Evolutionary conservation across 768 basidiomycete species (phyloP), one percentile per base, ranked within the genome.

Genomic region (Termitomyces eurrhizus): DNA sequence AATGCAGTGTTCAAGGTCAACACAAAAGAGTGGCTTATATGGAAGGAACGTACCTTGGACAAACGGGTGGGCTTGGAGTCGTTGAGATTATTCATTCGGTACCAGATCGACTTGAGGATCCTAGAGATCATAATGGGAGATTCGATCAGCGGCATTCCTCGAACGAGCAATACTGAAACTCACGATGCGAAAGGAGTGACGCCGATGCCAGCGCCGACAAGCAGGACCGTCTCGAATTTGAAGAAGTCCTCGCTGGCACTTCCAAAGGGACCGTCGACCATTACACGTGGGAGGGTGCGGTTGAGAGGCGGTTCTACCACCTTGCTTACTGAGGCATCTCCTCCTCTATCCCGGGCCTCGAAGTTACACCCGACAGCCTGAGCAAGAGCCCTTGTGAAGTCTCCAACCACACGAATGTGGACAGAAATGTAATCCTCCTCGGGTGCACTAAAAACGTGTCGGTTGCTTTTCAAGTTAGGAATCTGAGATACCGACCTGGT

Each of bases 201-300:
- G 66, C 95, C 95, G 62, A 98, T 98, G 74, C 95, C 96, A 58
- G 91, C 94, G 65, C 93, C 95, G 51, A 95, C 92, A 42, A 97
- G 84, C 36, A 96, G 75, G 39, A 95, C 82, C 1, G 92, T 90
- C 75, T 97, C 94, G 65, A 85, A 95, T 57, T 93, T 93, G 70
- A 92, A 78, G 70, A 91, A 95, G 70, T 95, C 93, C 72, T 98
- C 95, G 45, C 86, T 88, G 9, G 95, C 93, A 62, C 85, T 88
- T 14, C 95, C 95, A 70, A 97, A 98, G 5, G 95, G 95, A 16
- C 95, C 95, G 68, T 98, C 95, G 53, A 98, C 84, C 95, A 97
- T 97, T 68, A 98, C 80, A 60, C 95, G 87, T 11, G 95, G 95
- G 4, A 98, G 82, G 7, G 88, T 78, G 41, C 86, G 81, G 71